phyloP scores from a whole-genome alignment of 768 basidiomycete genomes.

The Scleroderma citrinum region DNA sequence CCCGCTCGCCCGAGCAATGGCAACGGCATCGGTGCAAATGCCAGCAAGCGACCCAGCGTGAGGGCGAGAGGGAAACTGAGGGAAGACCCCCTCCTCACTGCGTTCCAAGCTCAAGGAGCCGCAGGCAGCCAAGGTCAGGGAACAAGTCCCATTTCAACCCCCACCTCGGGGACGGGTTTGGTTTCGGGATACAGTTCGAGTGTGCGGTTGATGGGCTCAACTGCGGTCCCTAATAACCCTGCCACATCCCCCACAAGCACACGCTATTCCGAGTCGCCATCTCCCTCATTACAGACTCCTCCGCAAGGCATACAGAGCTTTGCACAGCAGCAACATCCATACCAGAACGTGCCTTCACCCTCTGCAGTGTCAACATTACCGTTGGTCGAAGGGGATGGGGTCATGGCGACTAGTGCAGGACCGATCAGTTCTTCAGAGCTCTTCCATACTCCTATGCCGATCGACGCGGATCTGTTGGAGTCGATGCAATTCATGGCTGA shows the following conservation, averaged over 20 bases:
- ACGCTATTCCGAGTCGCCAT: conserved; percentile 32
- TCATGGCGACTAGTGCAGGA: neutral
- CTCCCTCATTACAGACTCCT: conserved; percentile 27
- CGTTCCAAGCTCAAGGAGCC: neutral
- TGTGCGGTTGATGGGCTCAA: neutral
- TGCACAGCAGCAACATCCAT: conserved; percentile 19
- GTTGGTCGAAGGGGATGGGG: neutral
- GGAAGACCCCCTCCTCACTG: conserved; percentile 1
- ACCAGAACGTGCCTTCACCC: neutral
- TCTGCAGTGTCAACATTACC: neutral
- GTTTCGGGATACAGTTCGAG: neutral
- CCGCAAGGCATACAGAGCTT: conserved; percentile 38
- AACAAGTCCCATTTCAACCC: neutral
- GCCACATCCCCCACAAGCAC: conserved; percentile 19
- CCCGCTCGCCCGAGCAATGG: conserved; percentile 7
- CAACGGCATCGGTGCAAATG: conserved; percentile 12
- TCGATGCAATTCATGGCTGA: conserved; percentile 56
- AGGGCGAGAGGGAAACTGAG: conserved; percentile 14
- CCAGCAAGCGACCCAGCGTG: conserved; percentile 3
- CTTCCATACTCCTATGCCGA: conserved; percentile 50
- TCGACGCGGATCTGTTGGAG: conserved; percentile 55
- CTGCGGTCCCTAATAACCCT: neutral
- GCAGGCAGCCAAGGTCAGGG: neutral
- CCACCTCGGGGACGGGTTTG: conserved; percentile 7
- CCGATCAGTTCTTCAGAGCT: conserved; percentile 30